Evolutionary conservation across 768 basidiomycete species (phyloP).

Genomic region (Naganishia vaughanmartiniae): DNA sequence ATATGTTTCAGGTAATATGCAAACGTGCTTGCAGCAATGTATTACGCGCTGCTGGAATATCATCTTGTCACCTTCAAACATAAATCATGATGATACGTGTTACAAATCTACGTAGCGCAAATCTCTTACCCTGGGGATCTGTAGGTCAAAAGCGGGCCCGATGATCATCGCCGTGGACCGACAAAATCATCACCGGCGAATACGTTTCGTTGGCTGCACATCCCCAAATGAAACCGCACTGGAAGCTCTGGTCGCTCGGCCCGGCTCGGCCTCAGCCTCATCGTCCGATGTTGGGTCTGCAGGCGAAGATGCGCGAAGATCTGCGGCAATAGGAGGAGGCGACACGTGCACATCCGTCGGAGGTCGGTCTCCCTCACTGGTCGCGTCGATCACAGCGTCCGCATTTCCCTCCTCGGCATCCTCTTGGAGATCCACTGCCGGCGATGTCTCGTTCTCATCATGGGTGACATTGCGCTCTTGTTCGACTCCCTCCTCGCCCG

Average conservation of each 20-base stretch:
- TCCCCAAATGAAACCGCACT: conserved; percentile 22
- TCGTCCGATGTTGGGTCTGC: neutral
- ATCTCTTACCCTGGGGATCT: too few species aligned
- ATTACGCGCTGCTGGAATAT: too few species aligned
- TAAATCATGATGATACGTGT: too few species aligned
- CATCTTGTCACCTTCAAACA: too few species aligned
- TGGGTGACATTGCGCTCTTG: neutral
- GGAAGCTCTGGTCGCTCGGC: neutral
- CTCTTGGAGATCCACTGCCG: neutral
- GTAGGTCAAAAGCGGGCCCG: too few species aligned
- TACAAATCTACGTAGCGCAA: too few species aligned
- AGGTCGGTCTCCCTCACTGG: neutral
- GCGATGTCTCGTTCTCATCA: neutral
- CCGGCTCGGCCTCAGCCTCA: neutral
- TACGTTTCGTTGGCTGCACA: conserved; percentile 14
- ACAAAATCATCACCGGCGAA: conserved; percentile 9
- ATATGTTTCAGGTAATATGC: too few species aligned
- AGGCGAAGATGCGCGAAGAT: neutral
- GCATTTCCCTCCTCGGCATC: conserved; percentile 40
- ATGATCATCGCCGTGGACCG: too few species aligned
- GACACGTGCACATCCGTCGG: neutral
- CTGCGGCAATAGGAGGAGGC: neutral
- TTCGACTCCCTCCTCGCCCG: neutral
- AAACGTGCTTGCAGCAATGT: too few species aligned
- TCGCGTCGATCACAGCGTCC: conserved; percentile 29